Base-by-base conservation (phyloP, 2,329 filamentous ascomycete genomes). In the Phymatotrichopsis omnivora region DNA sequence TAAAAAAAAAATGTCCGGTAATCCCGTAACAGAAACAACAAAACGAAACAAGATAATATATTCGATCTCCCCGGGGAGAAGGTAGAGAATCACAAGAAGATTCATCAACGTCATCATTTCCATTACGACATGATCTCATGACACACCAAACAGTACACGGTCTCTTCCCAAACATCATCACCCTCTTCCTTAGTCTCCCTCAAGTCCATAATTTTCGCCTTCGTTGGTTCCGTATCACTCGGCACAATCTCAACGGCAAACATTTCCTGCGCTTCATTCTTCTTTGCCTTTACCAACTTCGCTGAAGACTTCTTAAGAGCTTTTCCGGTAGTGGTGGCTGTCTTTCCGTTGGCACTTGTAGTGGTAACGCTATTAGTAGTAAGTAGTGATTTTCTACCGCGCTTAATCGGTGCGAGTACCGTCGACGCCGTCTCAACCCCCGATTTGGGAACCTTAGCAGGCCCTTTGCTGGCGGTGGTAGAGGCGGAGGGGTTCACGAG, bases 401-500 rank as follows among this genome's bases (percentile, higher is more conserved):
- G 31, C 14, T 49, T 49, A 2, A 42, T 43, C 10, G 47, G 49
- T 1, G 38, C 30, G 11, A 38, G 6, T 5, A 25, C 23, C 11
- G 45, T 43, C n/a, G 41, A 41, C 7, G 24, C 19, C 27, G 32
- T 35, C 17, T 33, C 25, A 17, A 23, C 25, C 20, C 25, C 11
- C 7, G 19, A 19, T 7, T 45, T 35, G 6, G 48, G 20, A 12
- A 20, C 22, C 14, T 43, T 31, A 23, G 29, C n/a, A 8, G 27
- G 14, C 4, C 16, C 10, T 31, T 27, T 14, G 11, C 25, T 16
- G 28, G 17, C 10, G 10, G 20, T 14, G 11, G 30, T 14, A 22
- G 5, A 23, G 46, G 71, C 66, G 39, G 61, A 64, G 14, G 43
- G 24, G 22, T 23, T 14, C 28, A 73, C 72, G 6, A 77, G 63